Evolutionary conservation across 495 filamentous ascomycete species (phyloP).

Genomic region (Cercophora sp.): DNA sequence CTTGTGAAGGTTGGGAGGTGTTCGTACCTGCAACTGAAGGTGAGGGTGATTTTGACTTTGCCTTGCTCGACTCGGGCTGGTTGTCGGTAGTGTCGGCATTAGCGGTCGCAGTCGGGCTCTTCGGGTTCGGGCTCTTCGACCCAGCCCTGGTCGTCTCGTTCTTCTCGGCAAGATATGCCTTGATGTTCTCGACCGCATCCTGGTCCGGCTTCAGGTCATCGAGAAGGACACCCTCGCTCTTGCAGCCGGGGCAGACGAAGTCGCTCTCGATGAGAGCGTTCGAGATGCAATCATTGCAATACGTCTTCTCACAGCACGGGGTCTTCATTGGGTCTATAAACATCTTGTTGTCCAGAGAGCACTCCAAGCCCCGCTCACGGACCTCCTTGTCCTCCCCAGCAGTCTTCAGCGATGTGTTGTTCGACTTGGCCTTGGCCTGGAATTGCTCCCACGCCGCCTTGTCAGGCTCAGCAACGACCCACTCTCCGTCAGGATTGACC

Average conservation of each 20-base stretch:
- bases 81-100: slow-evolving; percentile 15
- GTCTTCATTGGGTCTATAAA: slow-evolving; percentile 98
- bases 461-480: slow-evolving; percentile 90
- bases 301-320: slow-evolving; percentile 94
- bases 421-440: slow-evolving; percentile 86
- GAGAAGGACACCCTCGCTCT: slow-evolving; percentile 83
- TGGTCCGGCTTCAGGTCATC: slow-evolving; percentile 84
- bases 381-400: slow-evolving; percentile 68
- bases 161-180: slow-evolving; percentile 69
- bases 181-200: slow-evolving; percentile 70
- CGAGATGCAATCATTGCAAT: slow-evolving; percentile 98
- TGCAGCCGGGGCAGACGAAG: slow-evolving; percentile 89
- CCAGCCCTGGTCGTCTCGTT: slow-evolving; percentile 51
- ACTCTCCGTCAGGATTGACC: slow-evolving; percentile 96
- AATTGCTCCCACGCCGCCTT: slow-evolving; percentile 94
- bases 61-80: slow-evolving; percentile 22
- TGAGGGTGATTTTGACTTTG: slow-evolving; percentile 38
- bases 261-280: slow-evolving; percentile 97
- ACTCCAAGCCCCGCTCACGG: slow-evolving; percentile 82
- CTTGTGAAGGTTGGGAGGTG: not conserved
- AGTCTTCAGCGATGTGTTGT: slow-evolving; percentile 71
- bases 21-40: slow-evolving; percentile 20
- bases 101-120: slow-evolving; percentile 25
- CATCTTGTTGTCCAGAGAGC: slow-evolving; percentile 91
- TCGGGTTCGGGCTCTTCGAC: slow-evolving; percentile 36